Evolutionary conservation across 148 eudicot genomes (phyloP).

Genomic region (Amaranthus cruentus): DNA sequence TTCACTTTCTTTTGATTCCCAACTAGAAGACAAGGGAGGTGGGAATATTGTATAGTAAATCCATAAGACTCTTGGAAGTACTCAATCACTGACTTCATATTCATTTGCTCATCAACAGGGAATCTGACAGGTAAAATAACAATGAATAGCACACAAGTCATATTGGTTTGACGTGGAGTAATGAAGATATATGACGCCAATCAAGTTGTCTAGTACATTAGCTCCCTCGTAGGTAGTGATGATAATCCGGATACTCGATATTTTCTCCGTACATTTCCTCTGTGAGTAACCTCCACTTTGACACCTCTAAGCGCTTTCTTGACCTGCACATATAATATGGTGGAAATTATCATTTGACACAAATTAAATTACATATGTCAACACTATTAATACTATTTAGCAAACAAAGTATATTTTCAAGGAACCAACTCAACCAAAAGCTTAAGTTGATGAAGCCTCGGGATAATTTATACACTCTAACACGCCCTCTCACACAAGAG

Average conservation of each 20-base stretch:
- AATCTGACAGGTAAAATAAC: slow-evolving; percentile 35
- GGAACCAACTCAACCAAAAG: not conserved
- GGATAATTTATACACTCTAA: too few relatives aligned
- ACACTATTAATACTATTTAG: not conserved
- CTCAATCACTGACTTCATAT: slow-evolving; percentile 70
- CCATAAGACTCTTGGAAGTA: slow-evolving; percentile 76
- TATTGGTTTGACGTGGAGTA: not conserved
- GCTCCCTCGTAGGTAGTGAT: slow-evolving; percentile 81
- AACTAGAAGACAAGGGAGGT: slow-evolving; percentile 76
- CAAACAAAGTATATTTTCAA: not conserved
- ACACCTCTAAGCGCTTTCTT: slow-evolving; percentile 89
- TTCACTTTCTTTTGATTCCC: slow-evolving; percentile 70
- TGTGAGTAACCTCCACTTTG: slow-evolving; percentile 94
- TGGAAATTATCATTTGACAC: not conserved
- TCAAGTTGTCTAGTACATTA: slow-evolving; percentile 41
- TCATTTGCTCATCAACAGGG: slow-evolving; percentile 69
- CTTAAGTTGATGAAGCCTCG: too few relatives aligned
- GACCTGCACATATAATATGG: slow-evolving; percentile 41
- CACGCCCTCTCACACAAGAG: too few relatives aligned
- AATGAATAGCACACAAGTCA: not conserved
- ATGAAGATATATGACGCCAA: not conserved
- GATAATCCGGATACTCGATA: slow-evolving; percentile 85
- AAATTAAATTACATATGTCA: not conserved
- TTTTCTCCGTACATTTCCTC: slow-evolving; percentile 75
- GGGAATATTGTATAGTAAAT: slow-evolving; percentile 54